These are phyloP conservation scores for Flaveria bidentis DNA, from an alignment of 129 eudicot species.

Conservation along the genomic window DNA sequence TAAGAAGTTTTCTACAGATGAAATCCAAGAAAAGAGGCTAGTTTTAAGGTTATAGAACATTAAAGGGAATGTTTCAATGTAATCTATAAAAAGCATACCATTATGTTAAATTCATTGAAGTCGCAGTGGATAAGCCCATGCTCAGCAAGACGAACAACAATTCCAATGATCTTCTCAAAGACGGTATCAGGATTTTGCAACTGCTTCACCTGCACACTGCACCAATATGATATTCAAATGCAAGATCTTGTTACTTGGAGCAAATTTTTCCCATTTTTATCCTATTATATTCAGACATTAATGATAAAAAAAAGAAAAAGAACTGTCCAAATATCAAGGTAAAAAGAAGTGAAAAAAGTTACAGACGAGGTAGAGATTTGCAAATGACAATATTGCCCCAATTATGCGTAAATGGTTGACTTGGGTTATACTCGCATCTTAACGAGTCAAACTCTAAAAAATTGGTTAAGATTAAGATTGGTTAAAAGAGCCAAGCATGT, in stretches of 20 bases:
- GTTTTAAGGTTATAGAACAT: not conserved
- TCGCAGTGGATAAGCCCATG: conserved; percentile 98
- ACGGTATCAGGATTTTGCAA: conserved; percentile 75
- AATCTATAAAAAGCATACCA: conserved; percentile 48
- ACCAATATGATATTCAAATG: conserved; percentile 23
- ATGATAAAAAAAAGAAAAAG: not conserved
- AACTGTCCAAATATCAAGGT: not conserved
- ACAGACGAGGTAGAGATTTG: not conserved
- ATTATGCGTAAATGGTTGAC: not conserved
- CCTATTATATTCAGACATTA: not conserved
- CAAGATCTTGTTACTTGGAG: not conserved
- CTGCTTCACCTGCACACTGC: conserved; percentile 91
- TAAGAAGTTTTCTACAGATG: no score
- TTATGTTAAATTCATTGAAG: conserved; percentile 90
- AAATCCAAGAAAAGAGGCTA: not conserved
- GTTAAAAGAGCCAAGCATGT: not conserved
- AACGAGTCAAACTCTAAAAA: not conserved
- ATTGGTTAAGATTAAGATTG: not conserved
- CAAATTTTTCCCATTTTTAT: not conserved
- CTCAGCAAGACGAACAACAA: conserved; percentile 85
- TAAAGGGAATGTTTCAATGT: conserved; percentile 7
- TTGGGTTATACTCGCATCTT: not conserved
- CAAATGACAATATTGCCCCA: not conserved
- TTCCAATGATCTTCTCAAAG: conserved; percentile 71
- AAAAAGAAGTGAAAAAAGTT: not conserved